These are phyloP conservation scores for Tolypocladium ophioglossoides DNA, from an alignment of 2,329 filamentous ascomycete genomes.

Conservation along the genomic window DNA sequence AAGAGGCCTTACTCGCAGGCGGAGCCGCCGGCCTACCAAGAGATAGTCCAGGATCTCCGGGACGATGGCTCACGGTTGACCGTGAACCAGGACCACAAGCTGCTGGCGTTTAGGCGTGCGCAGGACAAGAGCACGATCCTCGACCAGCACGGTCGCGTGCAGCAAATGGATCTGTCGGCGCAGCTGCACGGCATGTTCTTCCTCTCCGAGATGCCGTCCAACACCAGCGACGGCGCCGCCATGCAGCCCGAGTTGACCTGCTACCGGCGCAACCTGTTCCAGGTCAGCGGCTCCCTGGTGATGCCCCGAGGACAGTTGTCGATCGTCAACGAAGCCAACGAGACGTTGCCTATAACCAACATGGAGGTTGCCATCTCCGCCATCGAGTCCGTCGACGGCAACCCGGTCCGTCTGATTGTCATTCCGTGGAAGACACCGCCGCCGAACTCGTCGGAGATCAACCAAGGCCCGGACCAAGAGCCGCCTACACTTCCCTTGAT, in stretches of 20 bases:
- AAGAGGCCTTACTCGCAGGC: constrained; percentile 48
- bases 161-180: constrained; percentile 53
- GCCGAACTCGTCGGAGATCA: constrained; percentile 60
- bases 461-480: constrained; percentile 65
- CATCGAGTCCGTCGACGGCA: constrained; percentile 89
- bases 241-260: constrained; percentile 81
- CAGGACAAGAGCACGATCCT: constrained; percentile 51
- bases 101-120: constrained; percentile 45
- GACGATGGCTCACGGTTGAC: constrained; percentile 47
- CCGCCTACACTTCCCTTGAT: constrained; percentile 71
- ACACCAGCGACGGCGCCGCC: constrained; percentile 42
- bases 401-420: constrained; percentile 85
- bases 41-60: constrained; percentile 50
- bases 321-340: constrained; percentile 72
- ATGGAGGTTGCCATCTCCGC: constrained; percentile 86
- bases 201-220: constrained; percentile 66
- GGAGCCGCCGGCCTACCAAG: constrained; percentile 45
- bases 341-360: constrained; percentile 69
- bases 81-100: constrained; percentile 50
- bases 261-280: constrained; percentile 91
- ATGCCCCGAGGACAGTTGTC: constrained; percentile 69
- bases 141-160: constrained; percentile 47
- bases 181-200: constrained; percentile 88
- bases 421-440: constrained; percentile 97
- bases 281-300: constrained; percentile 84